These are phyloP conservation scores for Xylaria scruposa DNA, from an alignment of 495 filamentous ascomycete genomes.

Conservation along the genomic window DNA sequence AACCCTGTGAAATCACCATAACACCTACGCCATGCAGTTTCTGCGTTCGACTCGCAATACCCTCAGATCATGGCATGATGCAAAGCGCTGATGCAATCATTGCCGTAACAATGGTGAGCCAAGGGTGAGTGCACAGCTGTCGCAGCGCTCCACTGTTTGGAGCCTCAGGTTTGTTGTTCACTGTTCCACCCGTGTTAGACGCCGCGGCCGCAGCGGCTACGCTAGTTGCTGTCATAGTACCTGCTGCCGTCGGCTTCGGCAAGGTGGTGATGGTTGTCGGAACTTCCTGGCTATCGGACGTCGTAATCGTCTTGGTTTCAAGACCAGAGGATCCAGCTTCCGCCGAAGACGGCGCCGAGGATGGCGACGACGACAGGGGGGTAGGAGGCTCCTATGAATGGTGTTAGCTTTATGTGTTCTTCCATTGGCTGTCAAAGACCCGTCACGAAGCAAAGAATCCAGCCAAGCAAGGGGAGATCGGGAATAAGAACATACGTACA, in stretches of 20 bases:
- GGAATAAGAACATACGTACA: slow-evolving; percentile 49
- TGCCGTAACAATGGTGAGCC: slow-evolving; percentile 9
- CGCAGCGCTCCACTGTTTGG: slow-evolving; percentile 15
- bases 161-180: slow-evolving; percentile 18
- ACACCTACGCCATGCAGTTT: slow-evolving; percentile 10
- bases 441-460: slow-evolving; percentile 1
- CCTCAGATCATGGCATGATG: slow-evolving; percentile 17
- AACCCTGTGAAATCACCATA: slow-evolving; percentile 2
- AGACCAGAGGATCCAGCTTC: slow-evolving; percentile 34
- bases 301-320: slow-evolving; percentile 26
- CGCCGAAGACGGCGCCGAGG: slow-evolving; percentile 31
- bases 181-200: not conserved
- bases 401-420: slow-evolving; percentile 18
- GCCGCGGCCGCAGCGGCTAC: not conserved
- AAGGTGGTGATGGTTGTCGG: slow-evolving; percentile 18
- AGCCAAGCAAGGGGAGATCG: slow-evolving; percentile 2
- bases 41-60: not conserved
- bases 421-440: slow-evolving; percentile 14
- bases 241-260: slow-evolving; percentile 8
- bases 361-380: slow-evolving; percentile 26
- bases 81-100: slow-evolving; percentile 8
- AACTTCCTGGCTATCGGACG: slow-evolving; percentile 11
- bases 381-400: slow-evolving; percentile 29
- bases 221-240: not conserved
- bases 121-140: not conserved